Conservation (phyloP, 345 rosid genomes). For the Eutrema yunnanense region DNA sequence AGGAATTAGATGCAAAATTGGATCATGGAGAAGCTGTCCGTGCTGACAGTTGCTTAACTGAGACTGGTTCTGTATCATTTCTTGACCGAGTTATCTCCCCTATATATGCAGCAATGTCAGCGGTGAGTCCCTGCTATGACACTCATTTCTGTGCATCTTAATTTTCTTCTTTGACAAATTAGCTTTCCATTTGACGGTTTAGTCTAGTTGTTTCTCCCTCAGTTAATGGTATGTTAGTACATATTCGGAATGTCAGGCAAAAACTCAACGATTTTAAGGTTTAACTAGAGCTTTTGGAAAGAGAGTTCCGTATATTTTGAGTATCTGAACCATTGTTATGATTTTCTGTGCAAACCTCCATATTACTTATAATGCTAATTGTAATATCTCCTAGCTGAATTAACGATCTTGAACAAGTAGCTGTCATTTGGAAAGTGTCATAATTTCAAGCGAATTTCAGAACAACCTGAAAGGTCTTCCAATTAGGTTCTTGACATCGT, state of each 20-base stretch:
- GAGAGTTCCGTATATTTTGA: background rate
- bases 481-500: slow-evolving; percentile 6
- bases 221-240: background rate
- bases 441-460: background rate
- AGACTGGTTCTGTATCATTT: slow-evolving; percentile 65
- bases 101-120: slow-evolving; percentile 53
- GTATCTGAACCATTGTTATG: background rate
- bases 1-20: slow-evolving; percentile 81
- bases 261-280: background rate
- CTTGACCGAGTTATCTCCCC: slow-evolving; percentile 75
- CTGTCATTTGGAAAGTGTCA: background rate
- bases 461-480: background rate
- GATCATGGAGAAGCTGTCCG: slow-evolving; percentile 79
- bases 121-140: slow-evolving; percentile 42
- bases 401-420: background rate
- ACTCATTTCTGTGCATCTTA: background rate
- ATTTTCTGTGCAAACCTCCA: background rate
- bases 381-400: background rate
- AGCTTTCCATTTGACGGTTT: slow-evolving; percentile 1
- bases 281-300: slow-evolving; percentile 3
- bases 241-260: background rate
- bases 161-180: background rate
- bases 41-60: slow-evolving; percentile 60
- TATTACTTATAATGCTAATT: background rate
- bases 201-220: background rate